Conservation (phyloP, 2,329 filamentous ascomycete genomes). For the Arthroderma sp. region DNA sequence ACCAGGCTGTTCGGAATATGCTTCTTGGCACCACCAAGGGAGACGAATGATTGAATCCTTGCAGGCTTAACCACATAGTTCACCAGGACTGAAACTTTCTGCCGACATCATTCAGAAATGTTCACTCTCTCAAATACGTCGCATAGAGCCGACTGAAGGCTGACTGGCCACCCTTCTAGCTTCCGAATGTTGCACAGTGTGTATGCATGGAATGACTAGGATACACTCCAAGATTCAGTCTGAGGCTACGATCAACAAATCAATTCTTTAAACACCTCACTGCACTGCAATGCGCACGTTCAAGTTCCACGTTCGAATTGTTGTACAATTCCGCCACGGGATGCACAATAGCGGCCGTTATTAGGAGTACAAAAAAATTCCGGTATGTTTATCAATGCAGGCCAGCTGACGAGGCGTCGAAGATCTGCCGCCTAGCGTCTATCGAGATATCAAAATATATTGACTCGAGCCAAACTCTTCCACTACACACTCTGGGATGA, state of each 20-base stretch:
- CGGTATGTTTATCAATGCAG: not conserved
- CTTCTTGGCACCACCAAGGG: not conserved
- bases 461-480: not conserved
- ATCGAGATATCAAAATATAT: not conserved
- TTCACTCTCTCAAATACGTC: not conserved
- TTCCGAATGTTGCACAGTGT: slow-evolving; percentile 3
- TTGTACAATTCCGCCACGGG: not conserved
- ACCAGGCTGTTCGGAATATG: slow-evolving; percentile 1
- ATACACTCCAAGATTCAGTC: not conserved
- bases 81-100: not conserved
- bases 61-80: not conserved
- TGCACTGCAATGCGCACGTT: not conserved
- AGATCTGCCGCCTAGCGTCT: not conserved
- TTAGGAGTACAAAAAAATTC: not conserved
- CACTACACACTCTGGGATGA: not conserved
- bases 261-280: not conserved
- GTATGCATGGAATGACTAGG: not conserved
- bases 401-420: not conserved
- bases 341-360: not conserved
- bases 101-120: not conserved
- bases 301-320: not conserved
- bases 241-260: not conserved
- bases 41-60: not conserved
- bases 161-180: not conserved
- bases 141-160: not conserved